Base-by-base conservation (phyloP, 1,139 yeast species). In the Protomyces arabidopsidicola region DNA sequence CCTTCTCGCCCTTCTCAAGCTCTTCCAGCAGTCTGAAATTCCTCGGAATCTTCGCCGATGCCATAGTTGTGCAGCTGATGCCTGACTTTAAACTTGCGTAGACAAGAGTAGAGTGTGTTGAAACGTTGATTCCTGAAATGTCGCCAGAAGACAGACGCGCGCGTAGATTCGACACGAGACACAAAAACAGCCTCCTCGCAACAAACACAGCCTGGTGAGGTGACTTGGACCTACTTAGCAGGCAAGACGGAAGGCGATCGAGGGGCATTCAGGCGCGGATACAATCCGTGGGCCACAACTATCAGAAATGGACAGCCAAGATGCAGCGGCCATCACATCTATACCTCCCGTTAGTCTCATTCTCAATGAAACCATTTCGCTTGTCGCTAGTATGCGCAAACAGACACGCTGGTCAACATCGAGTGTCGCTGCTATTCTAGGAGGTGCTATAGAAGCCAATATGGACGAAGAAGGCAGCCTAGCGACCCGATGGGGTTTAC, bases 1-100 rank as follows among this genome's bases (percentile, higher is more conserved):
- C 98, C 75, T 95, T 95, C 74, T 95, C 99, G 60, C 98, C 98
- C 73, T 91, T 93, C 75, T 95, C 99, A 69, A 95, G 61, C 55
- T 64, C 66, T 51, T 64, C 66, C 45, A 64, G 52, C 18, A 64
- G 55, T 16, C 64, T 51, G 45, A 64, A 64, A 55, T 60, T 64
- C 16, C 66, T 45, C 9, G 66, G 66, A 8, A 60, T 36, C 35
- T 36, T 60, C 39, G 63, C 63, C 45, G 58, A n/a, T 35, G 56
- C 45, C 27, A 38, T 38, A 14, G 16, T 4, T 3, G 31, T 27
- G 31, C 31, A 24, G 31, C 31, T 27, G 31, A 27, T 27, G 31
- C 6, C 31, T 27, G 31, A 8, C 31, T 8, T 27, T 27, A 27
- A 27, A 8, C 31, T 8, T 27, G 31, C 31, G 6, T 5, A 8